Base-by-base conservation (phyloP, 352 stramenopile species). In the Phytophthora colocasiae region DNA sequence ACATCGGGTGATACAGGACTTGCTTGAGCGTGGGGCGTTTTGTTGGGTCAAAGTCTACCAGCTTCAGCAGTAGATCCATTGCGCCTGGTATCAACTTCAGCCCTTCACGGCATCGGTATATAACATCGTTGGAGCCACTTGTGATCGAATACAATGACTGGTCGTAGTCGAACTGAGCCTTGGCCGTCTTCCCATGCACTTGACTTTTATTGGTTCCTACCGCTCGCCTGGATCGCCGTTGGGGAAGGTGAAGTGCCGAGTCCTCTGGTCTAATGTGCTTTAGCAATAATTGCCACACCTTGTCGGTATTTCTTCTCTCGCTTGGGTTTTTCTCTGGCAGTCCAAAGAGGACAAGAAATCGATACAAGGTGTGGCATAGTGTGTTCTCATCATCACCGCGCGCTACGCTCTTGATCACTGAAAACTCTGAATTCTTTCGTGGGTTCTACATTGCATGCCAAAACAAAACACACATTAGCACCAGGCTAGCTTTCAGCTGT, bases 291-390 rank as follows among this genome's bases (percentile, higher is more conserved):
- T 67, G 45, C 81, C 81, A 93, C n/a, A 93, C 79, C 46, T 75
- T 80, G 36, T 84, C 62, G 27, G 80, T 53, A 34, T 60, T 64
- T 53, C 69, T 81, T 0, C 49, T 63, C 52, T 70, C 56, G 39
- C 72, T 87, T 24, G 86, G 82, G 15, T 90, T 87, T 58, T 60
- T 45, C 9, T 59, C 39, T 7, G 89, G 95, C 31, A 99, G 71
- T 4, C 97, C 97, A 80, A 99, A 98, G 0, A 99, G 80, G 29
- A 99, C 97, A 26, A 98, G 52, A 59, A 90, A 99, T 15, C 96
- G 92, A 72, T 99, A 99, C 6, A 99, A 72, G 12, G 97, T 99
- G 76, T 99, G 83, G 48, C 96, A 97, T 5, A 99, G 74, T 6
- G 93, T 89, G 32, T 96, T 83, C 31, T 97, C 91, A 3, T 82